phyloP scores from a whole-genome alignment of 2,329 filamentous ascomycete genomes.

The Cadophora luteo-olivacea region DNA sequence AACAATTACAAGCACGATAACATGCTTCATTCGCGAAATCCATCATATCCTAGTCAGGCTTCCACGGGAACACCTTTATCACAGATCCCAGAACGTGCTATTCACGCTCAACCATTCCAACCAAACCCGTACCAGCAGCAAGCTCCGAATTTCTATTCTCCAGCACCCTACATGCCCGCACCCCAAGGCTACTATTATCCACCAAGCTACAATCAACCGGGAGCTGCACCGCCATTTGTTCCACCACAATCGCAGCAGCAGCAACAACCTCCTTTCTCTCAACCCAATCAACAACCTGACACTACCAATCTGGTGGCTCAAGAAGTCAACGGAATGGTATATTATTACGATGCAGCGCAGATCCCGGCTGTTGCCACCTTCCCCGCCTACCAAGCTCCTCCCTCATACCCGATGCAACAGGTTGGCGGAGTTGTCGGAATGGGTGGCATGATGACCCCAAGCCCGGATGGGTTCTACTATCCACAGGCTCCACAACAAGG shows the following conservation, averaged over 20 bases:
- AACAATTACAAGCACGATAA: slow-evolving; percentile 59
- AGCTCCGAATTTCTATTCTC: slow-evolving; percentile 60
- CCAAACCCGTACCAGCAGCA: slow-evolving; percentile 68
- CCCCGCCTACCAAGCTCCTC: slow-evolving; percentile 55
- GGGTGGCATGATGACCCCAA: slow-evolving; percentile 80
- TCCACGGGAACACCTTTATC: slow-evolving; percentile 83
- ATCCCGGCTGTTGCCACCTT: slow-evolving; percentile 54
- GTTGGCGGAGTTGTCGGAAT: slow-evolving; percentile 68
- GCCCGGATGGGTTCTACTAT: slow-evolving; percentile 74
- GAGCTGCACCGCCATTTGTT: slow-evolving; percentile 39
- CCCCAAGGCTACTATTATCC: slow-evolving; percentile 75
- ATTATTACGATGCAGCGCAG: slow-evolving; percentile 87
- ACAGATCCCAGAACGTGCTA: slow-evolving; percentile 90
- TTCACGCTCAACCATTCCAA: slow-evolving; percentile 90
- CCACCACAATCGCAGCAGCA: slow-evolving; percentile 42
- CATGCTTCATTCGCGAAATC: slow-evolving; percentile 67
- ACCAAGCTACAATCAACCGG: slow-evolving; percentile 52
- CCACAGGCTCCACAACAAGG: slow-evolving; percentile 58
- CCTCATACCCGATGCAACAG: slow-evolving; percentile 60
- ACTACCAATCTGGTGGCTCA: slow-evolving; percentile 68
- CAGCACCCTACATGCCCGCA: slow-evolving; percentile 59
- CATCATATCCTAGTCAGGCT: slow-evolving; percentile 73
- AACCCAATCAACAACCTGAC: slow-evolving; percentile 43
- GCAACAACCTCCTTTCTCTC: slow-evolving; percentile 36
- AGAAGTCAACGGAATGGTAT: slow-evolving; percentile 94